These are phyloP conservation scores for Starmerella floris DNA, from an alignment of 805 yeast genomes.

Conservation along the genomic window DNA sequence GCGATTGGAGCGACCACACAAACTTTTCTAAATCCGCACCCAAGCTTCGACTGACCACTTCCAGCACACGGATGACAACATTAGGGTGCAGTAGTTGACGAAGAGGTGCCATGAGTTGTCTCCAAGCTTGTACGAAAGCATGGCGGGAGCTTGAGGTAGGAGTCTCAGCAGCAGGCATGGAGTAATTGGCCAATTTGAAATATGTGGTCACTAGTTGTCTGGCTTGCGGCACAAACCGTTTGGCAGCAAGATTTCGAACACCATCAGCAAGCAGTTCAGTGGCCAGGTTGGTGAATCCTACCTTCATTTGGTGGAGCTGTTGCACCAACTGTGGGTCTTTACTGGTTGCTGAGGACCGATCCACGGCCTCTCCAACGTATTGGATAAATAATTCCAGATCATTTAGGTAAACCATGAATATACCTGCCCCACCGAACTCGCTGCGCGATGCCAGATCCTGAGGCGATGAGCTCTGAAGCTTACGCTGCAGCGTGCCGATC, in stretches of 20 bases:
- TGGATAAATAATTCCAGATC: constrained; percentile 51
- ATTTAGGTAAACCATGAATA: constrained; percentile 54
- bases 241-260: constrained; percentile 27
- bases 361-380: constrained; percentile 39
- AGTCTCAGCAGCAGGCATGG: not conserved
- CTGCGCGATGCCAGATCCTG: constrained; percentile 2
- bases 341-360: constrained; percentile 4
- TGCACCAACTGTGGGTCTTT: constrained; percentile 11
- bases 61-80: constrained; percentile 38
- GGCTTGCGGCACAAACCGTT: constrained; percentile 30
- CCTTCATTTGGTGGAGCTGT: constrained; percentile 15
- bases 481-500: constrained; percentile 40
- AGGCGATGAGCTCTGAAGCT: constrained; percentile 35
- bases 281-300: constrained; percentile 27
- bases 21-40: constrained; percentile 51
- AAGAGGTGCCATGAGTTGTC: constrained; percentile 49
- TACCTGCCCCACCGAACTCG: constrained; percentile 3
- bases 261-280: constrained; percentile 35
- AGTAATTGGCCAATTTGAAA: constrained; percentile 25
- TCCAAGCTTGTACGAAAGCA: constrained; percentile 52
- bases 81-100: constrained; percentile 41
- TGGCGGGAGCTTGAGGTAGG: not conserved
- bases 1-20: constrained; percentile 50
- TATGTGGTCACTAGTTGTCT: constrained; percentile 28
- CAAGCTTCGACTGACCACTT: constrained; percentile 40